Base-by-base conservation (phyloP, 139 green algal genomes). In the Pseudopediastrum boryanum region DNA sequence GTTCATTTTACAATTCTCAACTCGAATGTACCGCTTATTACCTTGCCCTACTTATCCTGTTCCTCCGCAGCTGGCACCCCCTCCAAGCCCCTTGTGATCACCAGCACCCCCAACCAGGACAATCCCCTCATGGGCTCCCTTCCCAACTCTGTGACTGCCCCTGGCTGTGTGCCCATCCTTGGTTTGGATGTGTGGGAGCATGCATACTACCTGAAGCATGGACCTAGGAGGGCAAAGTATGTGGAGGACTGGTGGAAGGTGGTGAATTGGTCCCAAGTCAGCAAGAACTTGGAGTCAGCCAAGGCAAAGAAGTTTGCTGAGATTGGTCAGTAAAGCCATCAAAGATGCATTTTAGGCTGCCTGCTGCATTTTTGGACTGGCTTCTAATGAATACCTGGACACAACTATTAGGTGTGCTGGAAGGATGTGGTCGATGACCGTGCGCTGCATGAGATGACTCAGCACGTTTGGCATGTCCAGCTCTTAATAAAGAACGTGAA, bases 21-120 rank as follows among this genome's bases (percentile, higher is more conserved):
- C 9, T 8, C 54, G 33, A 9, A 64, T 64, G 54, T n/a, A 0
- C 16, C 21, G 1, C 21, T 0, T 12, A 0, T n/a, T 38, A 68
- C 31, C 13, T 19, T 44, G n/a, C 50, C 27, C 41, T 38, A 27
- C 3, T 39, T 7, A 12, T 36, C 50, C 33, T 56, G 46, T 16
- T 56, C 13, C 46, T 16, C 12, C 29, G 79, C 89, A 2, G 63
- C 85, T 23, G 89, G 89, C 59, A 83, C 85, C 59, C 71, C 70
- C 31, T 90, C 90, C 77, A 95, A 95, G 87, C 46, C 19, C 25
- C 86, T 98, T 25, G 85, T 85, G 67, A 89, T 97, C 46, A 90
- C 84, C 35, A 90, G 76, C 50, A 97, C 92, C 7, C 77, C 89
- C 59, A 95, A 96, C 85, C 93, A 97, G 83, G 91, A 95, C 84